Base-by-base conservation (phyloP, 768 basidiomycete species). In the Hydnum rufescens region DNA sequence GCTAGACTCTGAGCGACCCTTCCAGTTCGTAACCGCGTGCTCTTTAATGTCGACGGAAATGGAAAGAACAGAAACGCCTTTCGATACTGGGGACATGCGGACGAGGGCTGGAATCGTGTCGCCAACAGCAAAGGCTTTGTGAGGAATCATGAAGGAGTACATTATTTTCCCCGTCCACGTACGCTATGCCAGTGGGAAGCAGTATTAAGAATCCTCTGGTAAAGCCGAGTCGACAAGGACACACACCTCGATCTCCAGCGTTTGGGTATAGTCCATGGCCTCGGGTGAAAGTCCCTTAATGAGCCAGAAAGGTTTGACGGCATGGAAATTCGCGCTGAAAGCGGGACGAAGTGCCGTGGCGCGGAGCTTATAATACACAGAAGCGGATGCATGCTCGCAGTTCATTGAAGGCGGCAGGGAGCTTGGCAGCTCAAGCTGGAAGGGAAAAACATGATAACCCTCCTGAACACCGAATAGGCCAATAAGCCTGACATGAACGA, bases 111-210 rank as follows among this genome's bases (percentile, higher is more conserved):
- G 80, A 53, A 95, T 67, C 5, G 72, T 73, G 64, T 96, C 90
- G 4, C 90, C 92, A 0, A 80, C 83, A 0, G 89, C 86, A 78
- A 84, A 96, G 0, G 92, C 93, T 62, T 92, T 93, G 71, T 93
- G 89, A 0, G 92, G 92, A 30, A 97, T 66, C 68, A 89, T 83
- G 61, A 88, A 76, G 3, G 82, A 80, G 64, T 93, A 96, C 90
- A 92, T 93, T 66, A 95, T 69, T 68, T 96, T 97, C 22, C 82
- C 82, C 0, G 93, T 90, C 93, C 93, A 97, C 16, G 89, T 90
- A 64, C 92, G 95, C 65, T 47, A 47, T 16, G n/a, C n/a, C n/a
- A n/a, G n/a, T n/a, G 8, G 44, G 8, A 16, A 8, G 26, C 44
- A 16, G 25, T 13, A 95, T 47, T 26, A 16, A 47, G 25, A 47